phyloP scores from a whole-genome alignment of 139 green algal species.

The Ettlia oleoabundans region DNA sequence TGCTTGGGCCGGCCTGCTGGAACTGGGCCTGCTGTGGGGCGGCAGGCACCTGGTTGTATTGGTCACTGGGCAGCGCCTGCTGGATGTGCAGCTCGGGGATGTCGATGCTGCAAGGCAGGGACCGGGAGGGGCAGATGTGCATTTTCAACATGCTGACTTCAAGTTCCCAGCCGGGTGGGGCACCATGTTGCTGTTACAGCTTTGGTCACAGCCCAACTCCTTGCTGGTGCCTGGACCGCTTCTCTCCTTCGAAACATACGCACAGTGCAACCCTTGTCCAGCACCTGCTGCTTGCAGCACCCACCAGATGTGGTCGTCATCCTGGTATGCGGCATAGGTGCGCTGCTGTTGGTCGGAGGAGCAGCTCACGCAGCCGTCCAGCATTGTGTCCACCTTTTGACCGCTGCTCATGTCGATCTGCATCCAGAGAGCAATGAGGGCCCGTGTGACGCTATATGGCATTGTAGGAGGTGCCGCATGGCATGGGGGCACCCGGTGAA shows the following conservation, averaged over 20 bases:
- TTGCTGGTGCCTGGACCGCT: too few relatives aligned
- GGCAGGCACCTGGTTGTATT: constrained; percentile 39
- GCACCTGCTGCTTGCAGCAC: too few relatives aligned
- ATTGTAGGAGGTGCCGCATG: too few relatives aligned
- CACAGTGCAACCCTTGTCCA: too few relatives aligned
- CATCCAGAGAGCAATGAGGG: too few relatives aligned
- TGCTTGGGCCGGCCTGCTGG: neutral
- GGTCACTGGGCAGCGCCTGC: constrained; percentile 34
- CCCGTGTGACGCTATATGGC: too few relatives aligned
- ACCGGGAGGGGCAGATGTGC: too few relatives aligned
- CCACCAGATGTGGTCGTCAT: constrained; percentile 48
- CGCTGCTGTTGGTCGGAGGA: constrained; percentile 50
- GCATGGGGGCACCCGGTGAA: too few relatives aligned
- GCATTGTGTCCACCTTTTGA: constrained; percentile 35
- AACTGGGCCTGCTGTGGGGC: neutral
- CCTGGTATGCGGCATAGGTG: constrained; percentile 57
- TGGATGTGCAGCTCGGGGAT: constrained; percentile 35
- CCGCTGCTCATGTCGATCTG: constrained; percentile 46
- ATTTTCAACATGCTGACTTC: neutral
- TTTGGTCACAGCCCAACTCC: too few relatives aligned
- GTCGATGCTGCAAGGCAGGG: constrained; percentile 26
- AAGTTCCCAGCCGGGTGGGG: too few relatives aligned
- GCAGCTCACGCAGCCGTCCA: constrained; percentile 32
- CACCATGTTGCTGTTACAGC: too few relatives aligned
- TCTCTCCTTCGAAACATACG: too few relatives aligned